These are phyloP conservation scores for Brassica hybrid DNA, from an alignment of 441 rosid genomes.

Conservation along the genomic window DNA sequence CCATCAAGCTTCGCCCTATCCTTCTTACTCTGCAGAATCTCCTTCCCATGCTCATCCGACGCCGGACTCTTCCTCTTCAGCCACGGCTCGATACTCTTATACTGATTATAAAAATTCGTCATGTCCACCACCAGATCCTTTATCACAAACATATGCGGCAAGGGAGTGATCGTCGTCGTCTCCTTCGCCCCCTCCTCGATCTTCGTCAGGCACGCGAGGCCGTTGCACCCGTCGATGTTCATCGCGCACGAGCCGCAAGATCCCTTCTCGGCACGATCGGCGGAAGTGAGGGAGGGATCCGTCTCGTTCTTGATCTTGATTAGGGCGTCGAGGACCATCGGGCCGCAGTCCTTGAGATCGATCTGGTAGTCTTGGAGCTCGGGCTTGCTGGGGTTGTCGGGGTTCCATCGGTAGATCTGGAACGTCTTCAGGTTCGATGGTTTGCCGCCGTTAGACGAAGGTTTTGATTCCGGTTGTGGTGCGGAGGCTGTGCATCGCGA, in stretches of 20 bases:
- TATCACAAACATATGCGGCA: slow-evolving; percentile 96
- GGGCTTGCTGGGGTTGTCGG: slow-evolving; percentile 74
- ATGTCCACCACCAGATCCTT: slow-evolving; percentile 93
- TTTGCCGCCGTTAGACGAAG: too few species aligned
- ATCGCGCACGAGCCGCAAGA: slow-evolving; percentile 93
- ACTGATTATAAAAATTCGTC: slow-evolving; percentile 94
- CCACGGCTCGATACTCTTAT: slow-evolving; percentile 98
- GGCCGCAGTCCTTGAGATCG: slow-evolving; percentile 84
- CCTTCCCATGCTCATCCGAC: slow-evolving; percentile 66
- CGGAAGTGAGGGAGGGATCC: slow-evolving; percentile 89
- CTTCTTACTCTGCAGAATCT: slow-evolving; percentile 82
- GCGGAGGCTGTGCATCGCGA: slow-evolving; percentile 47
- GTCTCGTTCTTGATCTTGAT: slow-evolving; percentile 96
- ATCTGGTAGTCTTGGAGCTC: slow-evolving; percentile 66
- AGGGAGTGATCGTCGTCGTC: slow-evolving; percentile 66
- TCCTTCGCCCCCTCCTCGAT: slow-evolving; percentile 47
- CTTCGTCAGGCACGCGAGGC: slow-evolving; percentile 86
- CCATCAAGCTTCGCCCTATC: slow-evolving; percentile 89
- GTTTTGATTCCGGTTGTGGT: too few species aligned
- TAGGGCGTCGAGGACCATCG: slow-evolving; percentile 89
- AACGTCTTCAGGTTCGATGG: slow-evolving; percentile 58
- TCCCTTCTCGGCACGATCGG: slow-evolving; percentile 96
- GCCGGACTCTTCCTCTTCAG: slow-evolving; percentile 89
- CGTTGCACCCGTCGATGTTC: slow-evolving; percentile 95
- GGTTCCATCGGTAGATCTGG: slow-evolving; percentile 91